Conservation (phyloP, 179 eudicot species). For the Amaranthus tricolor region DNA sequence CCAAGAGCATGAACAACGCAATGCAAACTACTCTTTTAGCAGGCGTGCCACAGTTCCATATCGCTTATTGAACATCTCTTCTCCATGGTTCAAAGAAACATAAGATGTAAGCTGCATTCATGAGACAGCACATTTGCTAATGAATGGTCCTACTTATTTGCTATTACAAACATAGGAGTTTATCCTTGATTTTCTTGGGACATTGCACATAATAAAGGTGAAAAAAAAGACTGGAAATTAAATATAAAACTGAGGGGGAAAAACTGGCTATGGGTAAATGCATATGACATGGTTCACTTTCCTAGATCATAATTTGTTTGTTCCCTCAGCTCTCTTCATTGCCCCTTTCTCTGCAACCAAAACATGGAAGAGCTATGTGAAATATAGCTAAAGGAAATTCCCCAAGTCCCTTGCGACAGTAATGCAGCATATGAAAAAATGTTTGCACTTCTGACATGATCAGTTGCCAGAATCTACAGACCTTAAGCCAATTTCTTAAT, state of each 20-base stretch:
- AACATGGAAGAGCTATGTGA: background rate
- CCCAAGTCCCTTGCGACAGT: background rate
- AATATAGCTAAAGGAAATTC: background rate
- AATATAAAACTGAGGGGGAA: background rate
- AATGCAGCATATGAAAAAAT: background rate
- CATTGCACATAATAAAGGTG: constrained; percentile 1
- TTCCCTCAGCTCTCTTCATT: background rate
- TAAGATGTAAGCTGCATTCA: constrained; percentile 82
- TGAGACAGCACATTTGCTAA: constrained; percentile 69
- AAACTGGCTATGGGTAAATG: background rate
- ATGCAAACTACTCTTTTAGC: constrained; percentile 90
- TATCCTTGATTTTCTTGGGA: constrained; percentile 18
- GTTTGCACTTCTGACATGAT: background rate
- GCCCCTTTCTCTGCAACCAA: background rate
- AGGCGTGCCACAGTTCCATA: constrained; percentile 83
- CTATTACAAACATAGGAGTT: constrained; percentile 26
- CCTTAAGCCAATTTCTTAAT: background rate
- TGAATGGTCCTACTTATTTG: constrained; percentile 46
- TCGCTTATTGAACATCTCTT: constrained; percentile 84
- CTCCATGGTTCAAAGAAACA: constrained; percentile 63
- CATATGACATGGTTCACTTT: background rate
- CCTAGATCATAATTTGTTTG: background rate
- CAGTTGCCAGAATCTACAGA: background rate
- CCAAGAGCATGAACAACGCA: constrained; percentile 89
- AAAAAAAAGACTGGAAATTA: background rate